Conservation (phyloP, 805 yeast genomes). For the Barnettozyma sp. region DNA sequence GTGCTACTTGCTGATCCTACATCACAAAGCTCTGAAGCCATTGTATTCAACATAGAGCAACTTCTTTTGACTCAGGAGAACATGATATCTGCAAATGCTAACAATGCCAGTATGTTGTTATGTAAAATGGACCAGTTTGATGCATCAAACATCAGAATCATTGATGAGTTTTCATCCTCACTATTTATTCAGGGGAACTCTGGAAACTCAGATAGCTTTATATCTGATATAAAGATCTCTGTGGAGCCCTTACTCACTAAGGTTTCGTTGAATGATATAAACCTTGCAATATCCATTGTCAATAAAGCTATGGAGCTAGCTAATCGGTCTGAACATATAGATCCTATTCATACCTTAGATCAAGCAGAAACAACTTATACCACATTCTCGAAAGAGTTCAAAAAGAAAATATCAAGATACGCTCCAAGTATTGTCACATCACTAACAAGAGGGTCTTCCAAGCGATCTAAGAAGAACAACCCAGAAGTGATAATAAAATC, state of each 20-base stretch:
- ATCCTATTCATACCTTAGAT: constrained; percentile 10
- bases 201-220: constrained; percentile 47
- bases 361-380: constrained; percentile 22
- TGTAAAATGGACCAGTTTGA: constrained; percentile 65
- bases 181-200: constrained; percentile 66
- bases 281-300: constrained; percentile 68
- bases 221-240: constrained; percentile 61
- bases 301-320: constrained; percentile 55
- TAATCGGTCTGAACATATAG: constrained; percentile 19
- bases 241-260: constrained; percentile 78
- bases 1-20: constrained; percentile 77
- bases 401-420: constrained; percentile 50
- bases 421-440: constrained; percentile 62
- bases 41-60: constrained; percentile 84
- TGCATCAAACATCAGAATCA: constrained; percentile 57
- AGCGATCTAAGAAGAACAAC: constrained; percentile 17
- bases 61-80: constrained; percentile 62
- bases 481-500: constrained; percentile 48
- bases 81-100: constrained; percentile 57
- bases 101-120: constrained; percentile 81
- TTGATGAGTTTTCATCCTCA: constrained; percentile 85
- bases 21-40: constrained; percentile 65
- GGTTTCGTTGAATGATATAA: constrained; percentile 79
- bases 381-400: constrained; percentile 57
- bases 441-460: constrained; percentile 31